These are phyloP conservation scores for Pyrenochaeta sp. DNA, from an alignment of 2,329 filamentous ascomycete genomes.

Conservation along the genomic window DNA sequence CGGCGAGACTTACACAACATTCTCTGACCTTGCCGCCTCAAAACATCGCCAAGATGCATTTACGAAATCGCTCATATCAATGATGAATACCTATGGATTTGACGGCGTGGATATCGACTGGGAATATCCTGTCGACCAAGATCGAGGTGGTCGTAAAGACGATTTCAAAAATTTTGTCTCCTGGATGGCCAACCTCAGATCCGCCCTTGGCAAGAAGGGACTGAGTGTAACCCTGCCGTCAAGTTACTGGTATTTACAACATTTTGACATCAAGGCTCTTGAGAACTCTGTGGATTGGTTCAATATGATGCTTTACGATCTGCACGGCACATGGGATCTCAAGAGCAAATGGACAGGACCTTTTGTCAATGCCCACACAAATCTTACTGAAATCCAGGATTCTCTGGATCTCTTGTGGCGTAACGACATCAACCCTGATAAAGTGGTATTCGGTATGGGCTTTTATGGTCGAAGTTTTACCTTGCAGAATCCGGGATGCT, in stretches of 20 bases:
- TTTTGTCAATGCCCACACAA: constrained; percentile 48
- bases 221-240: constrained; percentile 18
- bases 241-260: constrained; percentile 22
- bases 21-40: constrained; percentile 34
- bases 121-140: constrained; percentile 40
- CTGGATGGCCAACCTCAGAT: background rate
- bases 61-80: constrained; percentile 42
- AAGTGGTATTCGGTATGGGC: constrained; percentile 53
- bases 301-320: constrained; percentile 56
- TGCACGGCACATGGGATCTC: constrained; percentile 53
- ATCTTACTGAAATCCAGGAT: constrained; percentile 54
- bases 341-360: constrained; percentile 28
- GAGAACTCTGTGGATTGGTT: constrained; percentile 44
- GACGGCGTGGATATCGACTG: constrained; percentile 57
- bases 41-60: constrained; percentile 36
- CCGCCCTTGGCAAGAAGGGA: background rate
- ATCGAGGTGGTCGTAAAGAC: constrained; percentile 42
- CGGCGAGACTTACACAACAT: constrained; percentile 39
- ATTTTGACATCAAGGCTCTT: constrained; percentile 23
- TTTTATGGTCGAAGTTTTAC: constrained; percentile 52
- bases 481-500: constrained; percentile 14
- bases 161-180: constrained; percentile 18
- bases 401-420: constrained; percentile 56
- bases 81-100: constrained; percentile 52
- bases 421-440: constrained; percentile 47